Evolutionary conservation across 2,329 filamentous ascomycete genomes (phyloP).

Genomic region (Blumeria graminis): DNA sequence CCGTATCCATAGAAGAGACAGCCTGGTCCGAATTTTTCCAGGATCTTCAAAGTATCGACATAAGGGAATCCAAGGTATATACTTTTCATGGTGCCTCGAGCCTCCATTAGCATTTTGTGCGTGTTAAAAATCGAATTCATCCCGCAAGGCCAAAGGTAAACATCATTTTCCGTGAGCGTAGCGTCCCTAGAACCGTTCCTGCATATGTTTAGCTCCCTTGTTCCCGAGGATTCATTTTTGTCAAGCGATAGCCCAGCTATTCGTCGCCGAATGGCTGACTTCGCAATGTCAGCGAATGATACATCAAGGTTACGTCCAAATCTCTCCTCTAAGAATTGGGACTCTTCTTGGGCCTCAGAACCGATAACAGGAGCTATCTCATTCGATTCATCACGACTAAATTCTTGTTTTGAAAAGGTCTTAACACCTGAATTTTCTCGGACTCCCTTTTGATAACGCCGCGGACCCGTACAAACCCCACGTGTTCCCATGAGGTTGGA

Average conservation of each 20-base stretch:
- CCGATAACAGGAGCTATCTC: slow-evolving; percentile 2
- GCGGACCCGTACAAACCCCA: slow-evolving; percentile 38
- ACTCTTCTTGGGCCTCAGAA: slow-evolving; percentile 32
- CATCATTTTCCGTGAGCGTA: slow-evolving; percentile 59
- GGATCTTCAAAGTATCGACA: slow-evolving; percentile 82
- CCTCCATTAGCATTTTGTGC: slow-evolving; percentile 47
- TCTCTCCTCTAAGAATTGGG: slow-evolving; percentile 71
- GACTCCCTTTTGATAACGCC: slow-evolving; percentile 46
- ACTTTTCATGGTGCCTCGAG: slow-evolving; percentile 43
- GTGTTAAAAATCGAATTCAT: slow-evolving; percentile 92
- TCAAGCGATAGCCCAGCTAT: slow-evolving; percentile 69
- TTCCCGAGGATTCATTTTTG: slow-evolving; percentile 38
- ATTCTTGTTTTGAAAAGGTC: slow-evolving; percentile 5
- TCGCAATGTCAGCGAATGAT: slow-evolving; percentile 56
- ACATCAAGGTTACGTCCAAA: slow-evolving; percentile 80
- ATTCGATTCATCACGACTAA: background rate
- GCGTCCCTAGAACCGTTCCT: slow-evolving; percentile 29
- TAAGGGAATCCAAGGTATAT: slow-evolving; percentile 96
- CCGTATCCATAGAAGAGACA: slow-evolving; percentile 72
- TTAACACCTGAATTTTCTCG: slow-evolving; percentile 18
- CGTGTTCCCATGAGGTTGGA: slow-evolving; percentile 9
- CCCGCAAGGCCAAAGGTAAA: slow-evolving; percentile 69
- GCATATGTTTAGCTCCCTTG: slow-evolving; percentile 25
- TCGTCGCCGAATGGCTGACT: slow-evolving; percentile 59
- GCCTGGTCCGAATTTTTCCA: slow-evolving; percentile 83